phyloP scores from a whole-genome alignment of 768 basidiomycete species.

The Russula emetica region DNA sequence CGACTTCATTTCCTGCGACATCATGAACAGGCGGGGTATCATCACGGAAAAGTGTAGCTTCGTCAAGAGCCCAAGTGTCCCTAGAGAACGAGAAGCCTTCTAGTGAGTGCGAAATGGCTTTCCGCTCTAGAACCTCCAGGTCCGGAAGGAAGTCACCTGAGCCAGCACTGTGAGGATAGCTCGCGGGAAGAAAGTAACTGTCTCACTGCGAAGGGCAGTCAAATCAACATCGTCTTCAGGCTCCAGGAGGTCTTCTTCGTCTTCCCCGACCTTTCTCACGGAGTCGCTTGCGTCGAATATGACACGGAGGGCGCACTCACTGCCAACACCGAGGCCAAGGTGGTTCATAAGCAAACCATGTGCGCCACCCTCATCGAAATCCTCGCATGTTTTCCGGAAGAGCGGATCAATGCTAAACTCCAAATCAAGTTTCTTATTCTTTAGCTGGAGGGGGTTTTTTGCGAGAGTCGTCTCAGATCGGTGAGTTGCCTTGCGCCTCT shows the following conservation, averaged over 20 bases:
- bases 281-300: constrained; percentile 97
- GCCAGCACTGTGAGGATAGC: constrained; percentile 21
- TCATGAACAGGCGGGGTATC: constrained; percentile 42
- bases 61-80: constrained; percentile 57
- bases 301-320: constrained; percentile 78
- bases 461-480: constrained; percentile 83
- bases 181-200: constrained; percentile 11
- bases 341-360: constrained; percentile 97
- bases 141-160: constrained; percentile 72
- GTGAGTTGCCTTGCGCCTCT: constrained; percentile 59
- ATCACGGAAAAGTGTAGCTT: constrained; percentile 56
- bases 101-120: constrained; percentile 77
- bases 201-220: constrained; percentile 55
- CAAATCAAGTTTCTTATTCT: constrained; percentile 89
- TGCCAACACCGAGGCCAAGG: constrained; percentile 68
- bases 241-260: constrained; percentile 65
- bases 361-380: constrained; percentile 98
- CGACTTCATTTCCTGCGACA: constrained; percentile 42
- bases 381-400: constrained; percentile 95
- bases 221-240: constrained; percentile 66
- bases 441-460: constrained; percentile 73
- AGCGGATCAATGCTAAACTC: constrained; percentile 96
- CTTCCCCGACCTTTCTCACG: constrained; percentile 63
- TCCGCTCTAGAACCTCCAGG: constrained; percentile 55
- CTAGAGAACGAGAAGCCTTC: constrained; percentile 78